phyloP scores from a whole-genome alignment of 345 rosid genomes.

The Salix brachista region DNA sequence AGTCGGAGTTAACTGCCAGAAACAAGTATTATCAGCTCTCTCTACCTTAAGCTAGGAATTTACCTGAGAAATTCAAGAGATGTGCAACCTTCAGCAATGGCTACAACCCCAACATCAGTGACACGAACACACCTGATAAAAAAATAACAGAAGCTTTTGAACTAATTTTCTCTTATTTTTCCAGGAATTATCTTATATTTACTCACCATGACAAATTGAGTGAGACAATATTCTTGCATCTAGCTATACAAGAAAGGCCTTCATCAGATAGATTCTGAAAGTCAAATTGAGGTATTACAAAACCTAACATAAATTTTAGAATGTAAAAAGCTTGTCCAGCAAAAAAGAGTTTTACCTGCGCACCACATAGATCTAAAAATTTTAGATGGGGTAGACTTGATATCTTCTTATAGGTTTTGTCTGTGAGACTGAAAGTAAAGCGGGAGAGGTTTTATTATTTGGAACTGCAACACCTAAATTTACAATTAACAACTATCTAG shows the following conservation, averaged over 20 bases:
- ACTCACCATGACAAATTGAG: slow-evolving; percentile 90
- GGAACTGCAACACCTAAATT: background rate
- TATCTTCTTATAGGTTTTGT: slow-evolving; percentile 64
- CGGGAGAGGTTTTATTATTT: slow-evolving; percentile 14
- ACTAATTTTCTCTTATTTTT: slow-evolving; percentile 1
- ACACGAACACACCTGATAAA: slow-evolving; percentile 68
- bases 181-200: slow-evolving; percentile 1
- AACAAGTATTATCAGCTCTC: background rate
- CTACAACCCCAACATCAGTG: slow-evolving; percentile 70
- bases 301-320: background rate
- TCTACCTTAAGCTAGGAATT: background rate
- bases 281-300: slow-evolving; percentile 10
- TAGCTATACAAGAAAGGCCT: slow-evolving; percentile 66
- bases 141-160: slow-evolving; percentile 3
- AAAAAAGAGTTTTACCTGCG: slow-evolving; percentile 57
- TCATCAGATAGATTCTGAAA: slow-evolving; percentile 85
- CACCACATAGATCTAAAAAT: slow-evolving; percentile 89
- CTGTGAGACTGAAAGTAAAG: slow-evolving; percentile 58
- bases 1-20: background rate
- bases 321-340: slow-evolving; percentile 4
- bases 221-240: slow-evolving; percentile 58
- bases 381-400: slow-evolving; percentile 50
- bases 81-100: slow-evolving; percentile 69
- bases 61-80: slow-evolving; percentile 85
- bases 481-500: slow-evolving; percentile 6